phyloP scores from a whole-genome alignment of 2,329 filamentous ascomycete species.

The Aspergillus uvarum region DNA sequence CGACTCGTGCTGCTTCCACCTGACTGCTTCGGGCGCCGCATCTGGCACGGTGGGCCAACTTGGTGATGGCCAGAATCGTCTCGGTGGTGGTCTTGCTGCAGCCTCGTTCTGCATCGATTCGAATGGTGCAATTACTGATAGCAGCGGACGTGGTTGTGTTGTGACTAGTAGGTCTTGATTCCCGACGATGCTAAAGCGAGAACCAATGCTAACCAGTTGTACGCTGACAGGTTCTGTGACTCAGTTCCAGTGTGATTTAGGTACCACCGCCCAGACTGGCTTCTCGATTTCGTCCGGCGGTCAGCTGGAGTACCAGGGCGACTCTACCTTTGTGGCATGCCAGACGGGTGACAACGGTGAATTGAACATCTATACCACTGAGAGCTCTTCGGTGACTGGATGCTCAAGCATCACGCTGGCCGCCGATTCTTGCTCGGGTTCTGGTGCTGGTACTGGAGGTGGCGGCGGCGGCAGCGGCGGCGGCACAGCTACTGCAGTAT shows the following conservation, averaged over 20 bases:
- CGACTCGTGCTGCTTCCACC: conserved; percentile 53
- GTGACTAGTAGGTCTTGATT: conserved; percentile 55
- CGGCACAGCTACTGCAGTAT: not conserved
- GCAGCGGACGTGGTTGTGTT: conserved; percentile 60
- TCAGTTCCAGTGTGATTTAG: conserved; percentile 62
- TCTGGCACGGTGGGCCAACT: conserved; percentile 61
- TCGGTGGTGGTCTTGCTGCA: conserved; percentile 50
- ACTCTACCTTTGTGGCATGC: conserved; percentile 60
- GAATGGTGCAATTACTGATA: conserved; percentile 56
- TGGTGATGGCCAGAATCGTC: conserved; percentile 60
- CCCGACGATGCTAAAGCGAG: not conserved
- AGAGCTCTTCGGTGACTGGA: conserved; percentile 31
- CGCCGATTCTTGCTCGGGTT: conserved; percentile 39
- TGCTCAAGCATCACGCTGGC: conserved; percentile 36
- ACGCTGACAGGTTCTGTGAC: conserved; percentile 51
- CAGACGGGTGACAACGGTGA: conserved; percentile 49
- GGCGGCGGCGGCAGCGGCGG: conserved; percentile 12
- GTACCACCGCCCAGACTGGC: conserved; percentile 52
- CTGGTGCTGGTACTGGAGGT: conserved; percentile 20
- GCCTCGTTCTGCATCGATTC: conserved; percentile 57
- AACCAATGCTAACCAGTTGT: conserved; percentile 13
- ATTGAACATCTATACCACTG: conserved; percentile 45
- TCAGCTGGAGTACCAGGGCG: conserved; percentile 52
- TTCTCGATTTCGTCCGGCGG: conserved; percentile 59
- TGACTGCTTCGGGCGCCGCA: conserved; percentile 51